Conservation (phyloP, 2,329 filamentous ascomycete genomes). For the Chaetomium sp. region DNA sequence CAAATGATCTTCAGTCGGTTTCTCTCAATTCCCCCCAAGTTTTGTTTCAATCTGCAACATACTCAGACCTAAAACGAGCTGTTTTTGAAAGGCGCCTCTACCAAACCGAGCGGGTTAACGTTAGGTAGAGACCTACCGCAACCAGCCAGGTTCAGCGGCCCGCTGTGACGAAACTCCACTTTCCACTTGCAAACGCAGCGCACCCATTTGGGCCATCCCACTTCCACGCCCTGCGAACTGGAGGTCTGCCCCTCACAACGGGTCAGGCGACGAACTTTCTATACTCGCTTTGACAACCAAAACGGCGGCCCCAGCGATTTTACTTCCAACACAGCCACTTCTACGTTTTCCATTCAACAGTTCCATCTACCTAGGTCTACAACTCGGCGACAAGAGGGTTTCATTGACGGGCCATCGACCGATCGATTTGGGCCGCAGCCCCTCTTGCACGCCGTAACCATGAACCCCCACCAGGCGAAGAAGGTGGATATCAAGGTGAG, state of each 20-base stretch:
- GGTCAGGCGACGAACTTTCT: too few species aligned
- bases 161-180: constrained; percentile 10
- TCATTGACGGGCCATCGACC: neutral
- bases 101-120: too few species aligned
- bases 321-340: neutral
- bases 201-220: constrained; percentile 8
- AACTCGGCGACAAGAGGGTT: neutral
- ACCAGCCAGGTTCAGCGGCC: neutral
- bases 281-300: too few species aligned
- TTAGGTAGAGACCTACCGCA: too few species aligned
- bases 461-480: constrained; percentile 98
- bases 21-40: too few species aligned
- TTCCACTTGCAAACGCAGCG: constrained; percentile 3
- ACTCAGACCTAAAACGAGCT: too few species aligned
- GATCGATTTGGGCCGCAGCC: neutral
- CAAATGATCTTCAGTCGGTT: too few species aligned
- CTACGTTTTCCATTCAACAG: neutral
- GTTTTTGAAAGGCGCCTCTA: too few species aligned
- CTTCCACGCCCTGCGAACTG: constrained; percentile 2
- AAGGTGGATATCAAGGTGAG: constrained; percentile 94
- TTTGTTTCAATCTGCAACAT: too few species aligned
- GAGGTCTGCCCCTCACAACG: constrained; percentile 3
- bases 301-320: too few species aligned
- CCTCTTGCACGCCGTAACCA: constrained; percentile 31
- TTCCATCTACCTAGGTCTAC: neutral